Evolutionary conservation across 306 rosid species (phyloP).

Genomic region (Ormosia semicastrata): DNA sequence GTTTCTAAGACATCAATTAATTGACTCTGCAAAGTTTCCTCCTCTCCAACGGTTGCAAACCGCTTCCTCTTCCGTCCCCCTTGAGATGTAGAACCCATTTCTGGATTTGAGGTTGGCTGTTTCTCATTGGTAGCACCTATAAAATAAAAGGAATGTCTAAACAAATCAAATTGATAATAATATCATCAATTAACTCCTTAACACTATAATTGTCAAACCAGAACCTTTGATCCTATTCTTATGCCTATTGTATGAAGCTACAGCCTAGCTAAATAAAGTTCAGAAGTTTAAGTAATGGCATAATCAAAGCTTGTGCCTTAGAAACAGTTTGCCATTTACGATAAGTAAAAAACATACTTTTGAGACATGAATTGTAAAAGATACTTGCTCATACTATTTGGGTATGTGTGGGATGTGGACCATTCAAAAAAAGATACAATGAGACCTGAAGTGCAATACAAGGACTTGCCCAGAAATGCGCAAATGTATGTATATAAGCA

Average conservation of each 20-base stretch:
- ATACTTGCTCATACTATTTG: background rate
- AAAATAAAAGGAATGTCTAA: constrained; percentile 9
- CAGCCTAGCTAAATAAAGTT: background rate
- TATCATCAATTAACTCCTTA: background rate
- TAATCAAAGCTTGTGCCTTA: background rate
- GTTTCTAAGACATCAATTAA: constrained; percentile 80
- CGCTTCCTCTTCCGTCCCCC: constrained; percentile 78
- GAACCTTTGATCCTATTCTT: constrained; percentile 1
- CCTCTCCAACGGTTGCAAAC: constrained; percentile 50
- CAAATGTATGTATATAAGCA: background rate
- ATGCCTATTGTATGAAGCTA: constrained; percentile 2
- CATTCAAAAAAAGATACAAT: background rate
- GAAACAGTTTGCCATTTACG: background rate
- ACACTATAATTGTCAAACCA: constrained; percentile 7
- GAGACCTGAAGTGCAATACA: constrained; percentile 6
- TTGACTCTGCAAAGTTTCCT: constrained; percentile 60
- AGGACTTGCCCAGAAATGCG: background rate
- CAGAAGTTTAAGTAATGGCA: constrained; percentile 15
- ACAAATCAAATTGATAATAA: constrained; percentile 3
- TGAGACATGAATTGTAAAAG: constrained; percentile 3
- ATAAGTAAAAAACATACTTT: constrained; percentile 12
- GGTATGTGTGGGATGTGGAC: constrained; percentile 7
- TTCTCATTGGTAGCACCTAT: constrained; percentile 56
- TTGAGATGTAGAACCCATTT: constrained; percentile 74
- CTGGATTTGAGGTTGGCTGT: constrained; percentile 58